phyloP scores from a whole-genome alignment of 2,329 filamentous ascomycete genomes.

The Pseudocercospora fuligena region DNA sequence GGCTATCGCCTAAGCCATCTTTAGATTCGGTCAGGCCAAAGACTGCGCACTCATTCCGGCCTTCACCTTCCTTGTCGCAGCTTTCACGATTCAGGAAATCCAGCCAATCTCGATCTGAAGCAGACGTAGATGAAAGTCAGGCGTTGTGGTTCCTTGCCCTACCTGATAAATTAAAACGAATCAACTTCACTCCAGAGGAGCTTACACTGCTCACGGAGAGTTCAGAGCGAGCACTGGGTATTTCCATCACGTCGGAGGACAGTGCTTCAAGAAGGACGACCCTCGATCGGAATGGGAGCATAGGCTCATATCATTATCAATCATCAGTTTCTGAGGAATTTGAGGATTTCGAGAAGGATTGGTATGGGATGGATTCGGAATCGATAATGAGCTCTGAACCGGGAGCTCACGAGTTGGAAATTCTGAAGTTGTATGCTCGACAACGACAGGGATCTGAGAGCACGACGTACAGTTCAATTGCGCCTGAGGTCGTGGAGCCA shows the following conservation, averaged over 20 bases:
- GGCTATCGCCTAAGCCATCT: slow-evolving; percentile 34
- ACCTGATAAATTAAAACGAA: slow-evolving; percentile 73
- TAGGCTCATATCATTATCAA: slow-evolving; percentile 19
- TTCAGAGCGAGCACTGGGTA: slow-evolving; percentile 48
- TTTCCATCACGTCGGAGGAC: slow-evolving; percentile 12
- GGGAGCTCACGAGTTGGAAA: slow-evolving; percentile 16
- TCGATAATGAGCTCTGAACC: slow-evolving; percentile 24
- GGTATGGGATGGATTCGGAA: slow-evolving; percentile 22
- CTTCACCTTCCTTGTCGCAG: slow-evolving; percentile 12
- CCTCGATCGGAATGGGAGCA: slow-evolving; percentile 20
- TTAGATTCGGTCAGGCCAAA: slow-evolving; percentile 37
- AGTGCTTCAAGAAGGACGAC: slow-evolving; percentile 9
- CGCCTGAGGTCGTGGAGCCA: slow-evolving; percentile 8
- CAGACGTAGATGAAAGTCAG: slow-evolving; percentile 37
- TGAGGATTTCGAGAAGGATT: slow-evolving; percentile 27
- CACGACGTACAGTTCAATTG: slow-evolving; percentile 21
- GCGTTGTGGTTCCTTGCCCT: slow-evolving; percentile 67
- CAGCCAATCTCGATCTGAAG: slow-evolving; percentile 26
- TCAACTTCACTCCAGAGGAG: slow-evolving; percentile 74
- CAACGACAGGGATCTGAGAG: slow-evolving; percentile 23
- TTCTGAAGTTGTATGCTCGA: slow-evolving; percentile 14
- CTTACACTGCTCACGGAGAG: slow-evolving; percentile 64
- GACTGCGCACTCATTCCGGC: slow-evolving; percentile 25
- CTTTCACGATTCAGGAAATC: slow-evolving; percentile 18
- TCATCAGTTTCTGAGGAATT: slow-evolving; percentile 19